These are phyloP conservation scores for Solanum hybrid DNA, from an alignment of 305 asterid species.

Conservation along the genomic window DNA sequence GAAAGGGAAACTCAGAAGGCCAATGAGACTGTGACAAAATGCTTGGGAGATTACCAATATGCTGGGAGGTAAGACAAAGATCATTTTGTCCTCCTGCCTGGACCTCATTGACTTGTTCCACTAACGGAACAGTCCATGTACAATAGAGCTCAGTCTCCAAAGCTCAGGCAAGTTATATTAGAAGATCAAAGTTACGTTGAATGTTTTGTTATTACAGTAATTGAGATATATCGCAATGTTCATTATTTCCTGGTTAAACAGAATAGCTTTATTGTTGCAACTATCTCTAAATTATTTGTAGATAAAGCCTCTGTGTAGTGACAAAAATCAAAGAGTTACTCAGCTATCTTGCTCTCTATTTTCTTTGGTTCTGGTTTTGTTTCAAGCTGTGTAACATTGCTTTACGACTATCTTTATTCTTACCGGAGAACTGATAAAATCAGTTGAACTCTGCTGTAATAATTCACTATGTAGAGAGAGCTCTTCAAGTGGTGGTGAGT, in stretches of 20 bases:
- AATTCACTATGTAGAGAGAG: background rate
- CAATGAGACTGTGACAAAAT: constrained; percentile 47
- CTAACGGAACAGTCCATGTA: background rate
- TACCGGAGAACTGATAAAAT: background rate
- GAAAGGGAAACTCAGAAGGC: constrained; percentile 65
- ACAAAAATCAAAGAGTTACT: background rate
- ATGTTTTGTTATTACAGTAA: background rate
- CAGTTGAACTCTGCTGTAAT: background rate
- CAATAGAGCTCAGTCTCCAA: constrained; percentile 5
- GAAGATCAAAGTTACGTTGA: background rate
- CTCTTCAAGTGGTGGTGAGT: background rate
- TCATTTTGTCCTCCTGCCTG: background rate
- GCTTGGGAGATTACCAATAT: constrained; percentile 26
- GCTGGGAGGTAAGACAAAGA: constrained; percentile 17
- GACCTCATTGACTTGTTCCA: background rate
- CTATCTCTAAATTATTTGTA: background rate
- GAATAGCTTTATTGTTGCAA: background rate
- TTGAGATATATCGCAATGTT: background rate
- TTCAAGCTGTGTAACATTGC: background rate
- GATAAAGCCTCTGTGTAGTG: background rate
- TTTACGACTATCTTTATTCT: background rate
- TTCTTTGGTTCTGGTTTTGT: background rate
- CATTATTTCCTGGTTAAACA: constrained; percentile 3
- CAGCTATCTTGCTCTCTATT: background rate
- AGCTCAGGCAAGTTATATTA: constrained; percentile 8